Evolutionary conservation across 2,329 filamentous ascomycete genomes (phyloP).

Genomic region (Shiraia sp.): DNA sequence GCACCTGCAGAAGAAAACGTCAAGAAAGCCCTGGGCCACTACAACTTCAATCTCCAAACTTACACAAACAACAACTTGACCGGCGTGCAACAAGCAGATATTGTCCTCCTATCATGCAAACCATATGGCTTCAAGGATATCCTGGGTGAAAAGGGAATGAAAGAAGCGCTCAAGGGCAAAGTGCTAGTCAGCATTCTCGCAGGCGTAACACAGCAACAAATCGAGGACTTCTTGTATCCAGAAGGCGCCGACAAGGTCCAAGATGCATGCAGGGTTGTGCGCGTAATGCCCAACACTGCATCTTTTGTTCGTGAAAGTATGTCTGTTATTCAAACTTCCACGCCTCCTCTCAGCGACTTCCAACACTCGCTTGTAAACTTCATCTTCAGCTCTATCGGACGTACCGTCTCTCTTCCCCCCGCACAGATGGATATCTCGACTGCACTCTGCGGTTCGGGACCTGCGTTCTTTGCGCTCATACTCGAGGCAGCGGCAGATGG

Average conservation of each 20-base stretch:
- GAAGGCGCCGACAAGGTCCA: slow-evolving; percentile 50
- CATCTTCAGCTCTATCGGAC: slow-evolving; percentile 77
- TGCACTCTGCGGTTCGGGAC: slow-evolving; percentile 73
- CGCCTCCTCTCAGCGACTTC: slow-evolving; percentile 59
- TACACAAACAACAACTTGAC: slow-evolving; percentile 72
- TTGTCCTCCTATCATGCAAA: slow-evolving; percentile 80
- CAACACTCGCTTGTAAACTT: slow-evolving; percentile 66
- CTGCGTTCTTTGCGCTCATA: slow-evolving; percentile 76
- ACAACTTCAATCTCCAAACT: slow-evolving; percentile 66
- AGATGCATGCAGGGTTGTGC: slow-evolving; percentile 66
- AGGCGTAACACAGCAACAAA: slow-evolving; percentile 71
- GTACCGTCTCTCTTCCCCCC: slow-evolving; percentile 69
- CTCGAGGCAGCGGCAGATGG: slow-evolving; percentile 77
- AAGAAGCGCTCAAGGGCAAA: slow-evolving; percentile 74
- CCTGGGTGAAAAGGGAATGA: slow-evolving; percentile 68
- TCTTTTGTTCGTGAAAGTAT: slow-evolving; percentile 78
- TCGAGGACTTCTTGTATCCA: slow-evolving; percentile 65
- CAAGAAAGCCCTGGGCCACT: slow-evolving; percentile 65
- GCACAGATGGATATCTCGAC: slow-evolving; percentile 73
- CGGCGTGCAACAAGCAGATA: slow-evolving; percentile 69
- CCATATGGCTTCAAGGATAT: slow-evolving; percentile 73
- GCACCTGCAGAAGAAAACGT: slow-evolving; percentile 71
- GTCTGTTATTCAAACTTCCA: slow-evolving; percentile 71
- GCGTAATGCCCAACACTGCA: slow-evolving; percentile 85
- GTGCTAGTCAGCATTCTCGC: slow-evolving; percentile 81